A percentile compares a stretch with the other conserved stretches of the same genome.
These are phyloP conservation scores for Heimioporus sp. DNA, from an alignment of 768 basidiomycete species.

Conservation along the genomic window DNA sequence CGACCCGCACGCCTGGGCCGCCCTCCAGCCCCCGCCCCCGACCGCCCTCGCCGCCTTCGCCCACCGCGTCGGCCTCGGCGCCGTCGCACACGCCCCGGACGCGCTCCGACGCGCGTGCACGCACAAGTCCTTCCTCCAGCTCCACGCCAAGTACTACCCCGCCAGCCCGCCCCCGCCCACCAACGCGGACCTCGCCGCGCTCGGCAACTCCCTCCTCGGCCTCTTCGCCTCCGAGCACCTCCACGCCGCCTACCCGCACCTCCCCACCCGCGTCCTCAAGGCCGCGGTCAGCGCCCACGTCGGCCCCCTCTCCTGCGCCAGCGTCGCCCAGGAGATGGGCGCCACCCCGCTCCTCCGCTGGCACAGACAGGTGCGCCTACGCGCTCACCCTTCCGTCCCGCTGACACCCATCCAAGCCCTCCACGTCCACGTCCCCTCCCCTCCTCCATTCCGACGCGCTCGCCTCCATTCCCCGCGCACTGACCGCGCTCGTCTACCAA, in stretches of 20 bases:
- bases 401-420: slow-evolving; percentile 42
- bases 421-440: slow-evolving; percentile 44
- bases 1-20: slow-evolving; percentile 66
- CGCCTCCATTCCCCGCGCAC: slow-evolving; percentile 80
- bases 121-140: slow-evolving; percentile 63
- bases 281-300: slow-evolving; percentile 91
- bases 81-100: slow-evolving; percentile 52
- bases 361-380: slow-evolving; percentile 62
- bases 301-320: slow-evolving; percentile 79
- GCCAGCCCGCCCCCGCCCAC: slow-evolving; percentile 51
- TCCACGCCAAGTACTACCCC: slow-evolving; percentile 58
- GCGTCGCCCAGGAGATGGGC: slow-evolving; percentile 84
- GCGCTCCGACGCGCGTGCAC: slow-evolving; percentile 74
- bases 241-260: slow-evolving; percentile 77
- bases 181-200: slow-evolving; percentile 70
- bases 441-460: slow-evolving; percentile 84
- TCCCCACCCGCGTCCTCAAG: slow-evolving; percentile 90
- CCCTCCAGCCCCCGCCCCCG: slow-evolving; percentile 67
- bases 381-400: background rate
- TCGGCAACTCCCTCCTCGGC: slow-evolving; percentile 89
- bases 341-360: slow-evolving; percentile 76
- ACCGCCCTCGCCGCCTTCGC: slow-evolving; percentile 74
- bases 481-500: slow-evolving; percentile 88
- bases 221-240: slow-evolving; percentile 86
- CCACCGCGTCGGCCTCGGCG: slow-evolving; percentile 70